Base-by-base conservation (phyloP, 306 rosid genomes). In the Glycyrrhiza uralensis region DNA sequence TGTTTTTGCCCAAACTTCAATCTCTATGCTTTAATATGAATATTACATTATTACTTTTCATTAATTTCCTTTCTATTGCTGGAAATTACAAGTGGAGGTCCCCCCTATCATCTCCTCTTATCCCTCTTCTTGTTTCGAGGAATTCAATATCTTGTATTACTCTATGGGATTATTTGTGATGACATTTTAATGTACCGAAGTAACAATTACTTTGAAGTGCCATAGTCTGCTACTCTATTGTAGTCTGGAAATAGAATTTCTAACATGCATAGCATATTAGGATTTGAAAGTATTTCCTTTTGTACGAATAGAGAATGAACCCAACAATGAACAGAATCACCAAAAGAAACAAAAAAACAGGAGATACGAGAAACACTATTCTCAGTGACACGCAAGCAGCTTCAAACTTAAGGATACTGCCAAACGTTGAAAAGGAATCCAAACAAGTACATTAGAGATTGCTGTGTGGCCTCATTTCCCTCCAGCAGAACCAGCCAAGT, bases 401-500 rank as follows among this genome's bases (percentile, higher is more conserved):
- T 29, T 12, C 11, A 66, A 39, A 36, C 26, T 23, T 12, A 0
- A 26, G 42, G 6, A 32, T 33, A 50, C 0, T 13, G 55, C 70
- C 71, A 55, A 83, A 72, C 17, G 6, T 10, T 14, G 49, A 60
- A 22, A 80, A 57, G 15, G 47, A 73, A 57, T 12, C 17, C 12
- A 23, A 15, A 42, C 0, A 29, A 9, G 39, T 33, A 51, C 75
- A 62, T 30, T 33, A 45, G 22, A 35, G 18, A 59, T n/a, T n/a
- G n/a, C 32, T 2, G 65, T 81, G 87, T 78, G 86, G 86, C 69
- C 61, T 71, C 26, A 47, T 39, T 74, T 82, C 50, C 22, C 44
- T 6, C 13, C 36, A 29, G n/a, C 2, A 58, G 15, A 38, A 69
- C 66, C 6, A 23, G 10, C 46, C 33, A 65, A 42, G 62, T 91